Base-by-base conservation (phyloP, 306 rosid genomes). In the Cicer yamashitae region DNA sequence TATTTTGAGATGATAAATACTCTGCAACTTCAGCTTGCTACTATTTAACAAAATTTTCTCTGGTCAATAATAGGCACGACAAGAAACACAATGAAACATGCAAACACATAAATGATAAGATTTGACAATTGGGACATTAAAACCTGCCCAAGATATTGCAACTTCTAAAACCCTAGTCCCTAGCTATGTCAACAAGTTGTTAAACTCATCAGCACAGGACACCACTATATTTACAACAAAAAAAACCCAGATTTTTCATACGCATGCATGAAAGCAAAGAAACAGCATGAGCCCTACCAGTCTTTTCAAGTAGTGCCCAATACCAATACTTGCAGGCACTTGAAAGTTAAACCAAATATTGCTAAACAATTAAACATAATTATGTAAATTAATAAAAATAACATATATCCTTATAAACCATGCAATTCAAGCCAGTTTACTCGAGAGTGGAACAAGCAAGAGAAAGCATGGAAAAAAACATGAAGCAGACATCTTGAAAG, bases 401-500 rank as follows among this genome's bases (percentile, higher is more conserved):
- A 43, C 8, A 38, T 75, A 71, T 75, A 71, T 82, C 77, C 38
- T 50, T 69, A 73, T 44, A 79, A 75, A 79, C 56, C 57, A 82
- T 54, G 75, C 64, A 77, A 51, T 75, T 81, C 18, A 71, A 50
- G 67, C 57, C 73, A 58, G 65, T 68, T 46, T 60, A 65, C 53
- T 73, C 46, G 46, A 77, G 56, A 76, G 82, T 60, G 54, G 78
- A 82, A 76, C 34, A 17, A 79, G 63, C 70, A 48, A 76, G 48
- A 25, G 38, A 56, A 82, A 73, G 54, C 75, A 67, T 3, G 10
- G 54, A 37, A 8, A 67, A n/a, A 67, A 51, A 73, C 66, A 56
- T 40, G 70, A 73, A 58, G 73, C 56, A 69, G 62, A 54, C 66
- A 74, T 81, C 77, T 75, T 39, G 47, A 54, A 60, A 77, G 68